These are phyloP conservation scores for Auricularia cornea DNA, from an alignment of 768 basidiomycete species.

Conservation along the genomic window DNA sequence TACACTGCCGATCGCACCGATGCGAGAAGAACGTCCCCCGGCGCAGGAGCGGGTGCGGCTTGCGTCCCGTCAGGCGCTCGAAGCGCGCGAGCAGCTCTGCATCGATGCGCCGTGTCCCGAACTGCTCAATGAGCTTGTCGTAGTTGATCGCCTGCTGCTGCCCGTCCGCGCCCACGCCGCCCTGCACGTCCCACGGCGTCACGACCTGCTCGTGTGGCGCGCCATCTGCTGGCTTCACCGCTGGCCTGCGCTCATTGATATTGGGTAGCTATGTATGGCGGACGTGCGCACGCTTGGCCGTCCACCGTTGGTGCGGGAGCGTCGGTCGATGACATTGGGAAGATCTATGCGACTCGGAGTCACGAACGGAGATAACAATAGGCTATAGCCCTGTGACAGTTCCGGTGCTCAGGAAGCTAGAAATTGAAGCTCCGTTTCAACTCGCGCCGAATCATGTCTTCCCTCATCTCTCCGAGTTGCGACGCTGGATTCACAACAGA, in stretches of 20 bases:
- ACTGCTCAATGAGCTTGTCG: constrained; percentile 88
- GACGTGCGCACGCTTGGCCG: background rate
- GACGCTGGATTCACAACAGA: too few species aligned
- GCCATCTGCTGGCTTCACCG: constrained; percentile 19
- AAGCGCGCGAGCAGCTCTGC: constrained; percentile 74
- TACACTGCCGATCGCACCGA: constrained; percentile 45
- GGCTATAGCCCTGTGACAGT: too few species aligned
- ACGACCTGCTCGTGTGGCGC: constrained; percentile 62
- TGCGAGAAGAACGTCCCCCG: constrained; percentile 98
- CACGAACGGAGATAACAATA: too few species aligned
- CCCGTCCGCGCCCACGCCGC: constrained; percentile 78
- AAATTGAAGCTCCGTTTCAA: too few species aligned
- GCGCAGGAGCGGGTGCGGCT: constrained; percentile 80
- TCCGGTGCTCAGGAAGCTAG: too few species aligned
- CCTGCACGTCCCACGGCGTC: constrained; percentile 97
- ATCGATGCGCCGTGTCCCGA: constrained; percentile 83
- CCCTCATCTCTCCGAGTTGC: too few species aligned
- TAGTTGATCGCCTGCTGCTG: constrained; percentile 93
- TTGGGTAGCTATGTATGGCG: rapidly evolving
- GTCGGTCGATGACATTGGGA: background rate
- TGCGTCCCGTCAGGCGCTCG: constrained; percentile 80
- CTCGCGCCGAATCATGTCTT: too few species aligned
- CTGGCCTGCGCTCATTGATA: constrained; percentile 4
- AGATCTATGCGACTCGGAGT: too few species aligned
- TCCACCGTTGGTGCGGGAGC: background rate